These are phyloP conservation scores for Boletus sensibilis DNA, from an alignment of 768 basidiomycete species.

Conservation along the genomic window DNA sequence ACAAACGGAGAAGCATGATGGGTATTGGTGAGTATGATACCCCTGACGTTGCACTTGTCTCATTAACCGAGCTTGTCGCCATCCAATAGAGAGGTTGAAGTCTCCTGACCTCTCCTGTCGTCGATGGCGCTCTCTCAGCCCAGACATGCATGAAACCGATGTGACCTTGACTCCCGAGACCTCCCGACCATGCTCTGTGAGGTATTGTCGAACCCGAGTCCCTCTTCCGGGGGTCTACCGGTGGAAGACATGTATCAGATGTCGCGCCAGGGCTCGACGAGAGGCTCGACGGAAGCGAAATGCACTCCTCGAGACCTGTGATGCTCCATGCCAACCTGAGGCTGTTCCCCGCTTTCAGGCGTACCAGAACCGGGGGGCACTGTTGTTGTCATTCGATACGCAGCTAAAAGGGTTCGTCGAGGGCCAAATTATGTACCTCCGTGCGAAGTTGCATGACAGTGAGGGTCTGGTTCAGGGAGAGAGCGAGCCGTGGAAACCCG, in stretches of 20 bases:
- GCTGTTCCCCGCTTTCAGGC: conserved; percentile 11
- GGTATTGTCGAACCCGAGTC: conserved; percentile 37
- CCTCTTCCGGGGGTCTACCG: conserved; percentile 39
- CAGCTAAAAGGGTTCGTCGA: conserved; percentile 25
- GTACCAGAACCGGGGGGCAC: conserved; percentile 21
- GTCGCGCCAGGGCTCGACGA: conserved; percentile 29
- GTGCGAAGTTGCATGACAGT: conserved; percentile 12
- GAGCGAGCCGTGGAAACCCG: neutral
- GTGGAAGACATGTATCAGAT: conserved; percentile 41
- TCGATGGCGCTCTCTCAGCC: conserved; percentile 11
- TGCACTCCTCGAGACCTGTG: neutral
- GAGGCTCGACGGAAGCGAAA: neutral
- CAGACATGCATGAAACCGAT: neutral
- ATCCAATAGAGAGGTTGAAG: neutral
- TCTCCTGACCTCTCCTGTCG: neutral
- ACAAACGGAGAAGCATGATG: neutral
- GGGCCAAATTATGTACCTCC: conserved; percentile 23
- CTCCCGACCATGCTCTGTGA: conserved; percentile 40
- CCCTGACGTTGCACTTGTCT: neutral
- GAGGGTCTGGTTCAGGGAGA: neutral
- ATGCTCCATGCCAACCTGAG: neutral
- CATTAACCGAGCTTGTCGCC: conserved; percentile 12
- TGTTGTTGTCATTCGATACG: conserved; percentile 16
- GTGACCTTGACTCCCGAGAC: conserved; percentile 10
- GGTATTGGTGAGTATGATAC: conserved; percentile 8